phyloP scores from a whole-genome alignment of 148 eudicot species.

The Cornus controversa region DNA sequence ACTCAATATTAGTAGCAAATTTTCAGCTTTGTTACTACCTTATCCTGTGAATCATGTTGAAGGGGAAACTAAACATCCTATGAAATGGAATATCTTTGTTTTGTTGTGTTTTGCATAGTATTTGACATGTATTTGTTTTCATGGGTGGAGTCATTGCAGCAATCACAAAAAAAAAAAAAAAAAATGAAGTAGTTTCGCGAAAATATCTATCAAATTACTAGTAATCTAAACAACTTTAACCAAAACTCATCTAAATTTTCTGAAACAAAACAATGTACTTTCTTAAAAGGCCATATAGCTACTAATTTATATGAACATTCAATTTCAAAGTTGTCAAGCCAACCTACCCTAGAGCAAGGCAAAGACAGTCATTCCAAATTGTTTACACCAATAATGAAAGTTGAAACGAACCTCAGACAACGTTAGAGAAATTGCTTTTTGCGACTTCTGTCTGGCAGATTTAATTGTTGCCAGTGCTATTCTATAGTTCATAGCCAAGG shows the following conservation, averaged over 20 bases:
- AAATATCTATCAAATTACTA: too few relatives aligned
- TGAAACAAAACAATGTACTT: background rate
- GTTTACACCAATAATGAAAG: too few relatives aligned
- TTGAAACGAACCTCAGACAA: constrained; percentile 26
- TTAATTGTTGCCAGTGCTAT: constrained; percentile 10
- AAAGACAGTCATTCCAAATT: too few relatives aligned
- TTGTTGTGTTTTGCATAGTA: background rate
- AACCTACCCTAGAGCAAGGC: too few relatives aligned
- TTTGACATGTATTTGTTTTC: background rate
- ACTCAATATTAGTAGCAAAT: background rate
- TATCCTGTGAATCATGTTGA: too few relatives aligned
- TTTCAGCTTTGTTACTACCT: too few relatives aligned
- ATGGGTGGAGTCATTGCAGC: background rate
- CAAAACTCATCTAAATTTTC: too few relatives aligned
- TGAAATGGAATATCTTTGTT: background rate
- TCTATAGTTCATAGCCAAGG: constrained; percentile 31
- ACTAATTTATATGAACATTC: too few relatives aligned
- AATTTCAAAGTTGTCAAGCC: too few relatives aligned
- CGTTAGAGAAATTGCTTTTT: constrained; percentile 28
- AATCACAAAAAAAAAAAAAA: too few relatives aligned
- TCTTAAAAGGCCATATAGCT: background rate
- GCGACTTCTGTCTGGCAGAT: constrained; percentile 25
- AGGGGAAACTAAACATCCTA: background rate
- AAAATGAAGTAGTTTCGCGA: too few relatives aligned
- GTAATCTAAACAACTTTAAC: background rate